Conservation (phyloP, 305 asterid genomes). For the Ajuga reptans region DNA sequence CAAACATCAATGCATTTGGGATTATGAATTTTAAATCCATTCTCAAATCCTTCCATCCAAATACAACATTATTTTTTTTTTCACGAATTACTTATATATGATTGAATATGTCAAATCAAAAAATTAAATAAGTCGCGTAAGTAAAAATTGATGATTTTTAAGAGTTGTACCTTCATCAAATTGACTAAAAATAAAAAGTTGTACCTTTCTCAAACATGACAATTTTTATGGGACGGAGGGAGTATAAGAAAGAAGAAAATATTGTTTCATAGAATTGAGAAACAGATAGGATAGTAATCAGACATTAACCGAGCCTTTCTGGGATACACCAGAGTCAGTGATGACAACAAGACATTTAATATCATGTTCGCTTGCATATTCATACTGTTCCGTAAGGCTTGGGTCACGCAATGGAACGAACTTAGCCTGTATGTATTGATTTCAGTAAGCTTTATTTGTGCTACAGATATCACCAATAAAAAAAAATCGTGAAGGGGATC, state of each 20-base stretch:
- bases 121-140: too few relatives aligned
- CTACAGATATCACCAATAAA: not conserved
- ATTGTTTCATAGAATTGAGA: not conserved
- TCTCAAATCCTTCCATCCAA: too few relatives aligned
- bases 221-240: too few relatives aligned
- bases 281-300: conserved; percentile 17
- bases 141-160: too few relatives aligned
- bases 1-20: too few relatives aligned
- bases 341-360: conserved; percentile 89
- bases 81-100: too few relatives aligned
- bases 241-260: not conserved
- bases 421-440: conserved; percentile 58
- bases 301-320: conserved; percentile 77
- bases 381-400: conserved; percentile 91
- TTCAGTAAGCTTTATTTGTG: conserved; percentile 22
- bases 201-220: too few relatives aligned
- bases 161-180: too few relatives aligned
- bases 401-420: conserved; percentile 80
- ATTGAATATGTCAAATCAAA: too few relatives aligned
- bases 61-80: too few relatives aligned
- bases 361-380: conserved; percentile 89
- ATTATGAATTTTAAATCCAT: too few relatives aligned
- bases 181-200: too few relatives aligned
- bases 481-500: conserved; percentile 12
- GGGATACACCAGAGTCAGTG: conserved; percentile 75